Conservation (phyloP, 75 land plant genomes). For the Sequoia sempervirens region DNA sequence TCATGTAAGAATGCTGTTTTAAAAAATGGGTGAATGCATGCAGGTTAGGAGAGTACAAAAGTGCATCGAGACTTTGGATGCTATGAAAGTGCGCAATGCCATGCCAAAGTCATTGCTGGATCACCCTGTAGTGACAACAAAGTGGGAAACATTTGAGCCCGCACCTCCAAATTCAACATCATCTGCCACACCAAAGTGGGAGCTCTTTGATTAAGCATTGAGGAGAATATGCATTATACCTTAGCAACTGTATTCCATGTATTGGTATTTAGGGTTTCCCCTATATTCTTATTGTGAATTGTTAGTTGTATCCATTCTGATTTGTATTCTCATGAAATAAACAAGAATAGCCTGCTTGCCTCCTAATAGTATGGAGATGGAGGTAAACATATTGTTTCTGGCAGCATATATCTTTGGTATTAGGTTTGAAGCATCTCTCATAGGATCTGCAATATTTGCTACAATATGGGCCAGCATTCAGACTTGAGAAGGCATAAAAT, state of each 20-base stretch:
- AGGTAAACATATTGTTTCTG: neutral
- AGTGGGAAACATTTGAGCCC: conserved; percentile 77
- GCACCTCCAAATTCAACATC: conserved; percentile 21
- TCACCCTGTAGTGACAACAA: conserved; percentile 43
- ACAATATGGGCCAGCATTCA: neutral
- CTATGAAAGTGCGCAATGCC: conserved; percentile 42
- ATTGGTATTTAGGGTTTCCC: neutral
- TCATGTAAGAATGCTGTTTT: neutral
- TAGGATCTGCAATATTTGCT: neutral
- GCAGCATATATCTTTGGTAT: neutral
- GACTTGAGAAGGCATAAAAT: neutral
- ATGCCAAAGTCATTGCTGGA: conserved; percentile 28
- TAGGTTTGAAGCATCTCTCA: neutral
- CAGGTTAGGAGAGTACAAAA: conserved; percentile 72
- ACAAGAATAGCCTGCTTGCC: conserved; percentile 4
- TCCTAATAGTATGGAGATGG: conserved; percentile 5
- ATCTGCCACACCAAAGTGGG: conserved; percentile 26
- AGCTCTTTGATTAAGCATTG: conserved; percentile 42
- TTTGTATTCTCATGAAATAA: conserved; percentile 6
- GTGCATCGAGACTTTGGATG: conserved; percentile 53
- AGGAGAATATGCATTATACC: neutral
- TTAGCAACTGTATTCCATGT: neutral
- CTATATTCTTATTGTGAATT: conserved; percentile 2
- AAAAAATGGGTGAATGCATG: conserved; percentile 4
- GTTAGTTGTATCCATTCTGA: neutral